Evolutionary conservation across 441 rosid species (phyloP).

Genomic region (California macrophylla): DNA sequence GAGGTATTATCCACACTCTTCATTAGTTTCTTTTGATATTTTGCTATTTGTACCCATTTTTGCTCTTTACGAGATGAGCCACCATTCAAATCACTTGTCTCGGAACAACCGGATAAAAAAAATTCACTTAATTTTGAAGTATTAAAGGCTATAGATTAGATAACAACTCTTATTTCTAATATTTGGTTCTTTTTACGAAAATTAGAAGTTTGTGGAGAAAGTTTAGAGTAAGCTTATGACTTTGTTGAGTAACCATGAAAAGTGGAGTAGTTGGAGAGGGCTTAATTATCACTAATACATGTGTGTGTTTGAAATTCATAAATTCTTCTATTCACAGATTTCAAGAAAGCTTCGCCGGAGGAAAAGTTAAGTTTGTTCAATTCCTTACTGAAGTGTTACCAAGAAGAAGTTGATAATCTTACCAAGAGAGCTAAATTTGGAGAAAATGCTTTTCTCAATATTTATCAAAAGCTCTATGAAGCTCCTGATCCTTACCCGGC

Average conservation of each 20-base stretch:
- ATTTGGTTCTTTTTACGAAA: background rate
- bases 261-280: background rate
- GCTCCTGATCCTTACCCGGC: slow-evolving; percentile 98
- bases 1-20: slow-evolving; percentile 44
- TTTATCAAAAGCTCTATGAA: slow-evolving; percentile 95
- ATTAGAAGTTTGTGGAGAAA: background rate
- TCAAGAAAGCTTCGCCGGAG: slow-evolving; percentile 90
- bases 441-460: slow-evolving; percentile 92
- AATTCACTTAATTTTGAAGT: background rate
- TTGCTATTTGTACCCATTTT: background rate
- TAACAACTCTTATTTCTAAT: background rate
- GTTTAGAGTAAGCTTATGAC: background rate
- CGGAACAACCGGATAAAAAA: background rate
- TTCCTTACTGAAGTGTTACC: slow-evolving; percentile 87
- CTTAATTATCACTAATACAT: background rate
- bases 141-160: background rate
- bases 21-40: background rate
- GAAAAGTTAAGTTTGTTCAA: slow-evolving; percentile 79
- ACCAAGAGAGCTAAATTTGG: slow-evolving; percentile 99
- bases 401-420: slow-evolving; percentile 98
- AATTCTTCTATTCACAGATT: slow-evolving; percentile 39
- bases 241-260: slow-evolving; percentile 1
- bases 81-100: slow-evolving; percentile 7
- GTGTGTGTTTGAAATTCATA: background rate
- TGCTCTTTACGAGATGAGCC: background rate